Evolutionary conservation across 2,329 filamentous ascomycete genomes (phyloP), one percentile per base, ranked within the genome.

Genomic region (Colletotrichum costaricense): DNA sequence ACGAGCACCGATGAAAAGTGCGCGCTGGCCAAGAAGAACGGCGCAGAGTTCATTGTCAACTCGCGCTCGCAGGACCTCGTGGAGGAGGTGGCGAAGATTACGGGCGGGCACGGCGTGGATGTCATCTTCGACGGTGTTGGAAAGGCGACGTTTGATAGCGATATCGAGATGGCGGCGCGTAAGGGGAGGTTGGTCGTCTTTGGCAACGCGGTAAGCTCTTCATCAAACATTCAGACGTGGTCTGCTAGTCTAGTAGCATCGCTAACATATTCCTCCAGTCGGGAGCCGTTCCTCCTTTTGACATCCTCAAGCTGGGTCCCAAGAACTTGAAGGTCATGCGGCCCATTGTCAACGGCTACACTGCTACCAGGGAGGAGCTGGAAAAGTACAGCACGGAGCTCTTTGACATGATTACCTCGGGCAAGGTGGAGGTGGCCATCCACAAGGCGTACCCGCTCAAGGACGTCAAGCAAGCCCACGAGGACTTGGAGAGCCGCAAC

Each of bases 111-210:
- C 73, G 95, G 95, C 8, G 92, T 93, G 2, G 89, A 91, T 75
- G 94, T 92, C 11, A 93, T 97, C 33, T 97, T 95, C 80, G 95
- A 98, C 80, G 93, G 94, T 6, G 94, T 98, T 3, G 95, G 95
- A 14, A 94, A 94, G 84, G 88, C 88, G 62, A 98, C 95, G 0
- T 97, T 97, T 84, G 94, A 98, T 77, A 87, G 90, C 24, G 93
- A 92, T 78, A 81, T 98, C 75, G 90, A 95, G 76, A 89, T 91
- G 77, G 87, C 96, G 67, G 93, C 92, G 76, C 82, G 92, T 75
- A 97, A 97, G 85, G 95, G 95, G 5, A 93, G 88, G 2, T 83
- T 97, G 78, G 88, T 95, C 30, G 92, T 90, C 62, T 97, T 95
- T 83, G 95, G 95, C 3, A 97, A 97, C 83, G 93, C 94, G 8